Conservation (phyloP, 345 rosid species). For the Gossypium rotundifolium region DNA sequence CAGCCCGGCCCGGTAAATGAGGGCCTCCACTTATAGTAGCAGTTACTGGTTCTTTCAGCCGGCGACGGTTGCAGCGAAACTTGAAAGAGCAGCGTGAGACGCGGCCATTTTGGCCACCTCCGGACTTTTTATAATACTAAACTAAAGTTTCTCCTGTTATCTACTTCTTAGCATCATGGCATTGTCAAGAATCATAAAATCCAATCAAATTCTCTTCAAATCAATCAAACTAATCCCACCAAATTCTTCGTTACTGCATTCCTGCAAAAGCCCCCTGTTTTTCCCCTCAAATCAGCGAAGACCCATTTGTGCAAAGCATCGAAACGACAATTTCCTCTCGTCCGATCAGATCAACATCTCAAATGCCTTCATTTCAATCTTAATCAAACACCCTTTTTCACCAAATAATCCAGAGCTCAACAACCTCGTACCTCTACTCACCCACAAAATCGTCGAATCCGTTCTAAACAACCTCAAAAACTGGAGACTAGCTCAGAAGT, state of each 20-base stretch:
- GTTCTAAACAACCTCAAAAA: conserved; percentile 42
- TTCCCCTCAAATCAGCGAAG: conserved; percentile 6
- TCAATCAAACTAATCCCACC: conserved; percentile 6
- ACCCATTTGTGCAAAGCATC: conserved; percentile 22
- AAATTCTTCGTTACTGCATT: not conserved
- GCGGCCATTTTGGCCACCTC: not conserved
- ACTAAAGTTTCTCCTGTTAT: not conserved
- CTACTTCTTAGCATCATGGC: conserved; percentile 7
- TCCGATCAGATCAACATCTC: conserved; percentile 30
- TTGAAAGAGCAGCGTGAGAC: not conserved
- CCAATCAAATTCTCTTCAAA: conserved; percentile 15
- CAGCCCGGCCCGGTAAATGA: too few relatives aligned
- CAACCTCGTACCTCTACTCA: conserved; percentile 46
- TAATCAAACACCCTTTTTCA: conserved; percentile 46
- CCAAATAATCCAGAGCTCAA: conserved; percentile 42
- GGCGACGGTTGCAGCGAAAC: not conserved
- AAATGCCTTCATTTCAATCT: conserved; percentile 36
- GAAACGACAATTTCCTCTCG: conserved; percentile 17
- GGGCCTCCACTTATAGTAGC: too few relatives aligned
- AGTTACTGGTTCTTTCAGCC: not conserved
- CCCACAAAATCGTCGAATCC: conserved; percentile 58
- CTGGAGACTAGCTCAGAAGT: conserved; percentile 49
- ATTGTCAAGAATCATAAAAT: conserved; percentile 4
- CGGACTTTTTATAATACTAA: not conserved
- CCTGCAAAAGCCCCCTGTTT: not conserved